Conservation (phyloP, 345 rosid genomes). For the Eucalyptus shirleyi region DNA sequence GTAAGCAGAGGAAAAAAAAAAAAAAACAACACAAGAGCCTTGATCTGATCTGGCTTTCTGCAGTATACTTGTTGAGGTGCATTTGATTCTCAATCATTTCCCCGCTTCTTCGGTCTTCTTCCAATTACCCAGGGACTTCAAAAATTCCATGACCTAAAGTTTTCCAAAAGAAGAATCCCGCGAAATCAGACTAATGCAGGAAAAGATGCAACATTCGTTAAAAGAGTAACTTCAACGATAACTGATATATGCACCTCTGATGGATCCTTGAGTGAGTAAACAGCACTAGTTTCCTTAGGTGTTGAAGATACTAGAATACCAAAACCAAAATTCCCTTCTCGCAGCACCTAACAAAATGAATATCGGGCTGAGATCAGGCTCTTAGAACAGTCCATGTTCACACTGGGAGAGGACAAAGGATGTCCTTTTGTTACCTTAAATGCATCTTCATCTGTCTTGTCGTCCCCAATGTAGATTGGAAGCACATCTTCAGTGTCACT, state of each 20-base stretch:
- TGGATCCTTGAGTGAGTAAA: constrained; percentile 71
- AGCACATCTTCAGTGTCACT: constrained; percentile 54
- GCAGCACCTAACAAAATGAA: constrained; percentile 29
- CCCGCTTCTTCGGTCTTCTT: constrained; percentile 8
- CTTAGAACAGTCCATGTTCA: neutral
- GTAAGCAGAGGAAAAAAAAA: neutral
- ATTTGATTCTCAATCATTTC: neutral
- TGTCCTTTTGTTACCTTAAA: constrained; percentile 39
- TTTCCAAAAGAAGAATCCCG: neutral
- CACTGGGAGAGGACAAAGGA: neutral
- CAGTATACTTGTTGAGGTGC: neutral
- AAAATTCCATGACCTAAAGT: constrained; percentile 77
- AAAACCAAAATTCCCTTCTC: constrained; percentile 46
- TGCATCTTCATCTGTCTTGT: constrained; percentile 86
- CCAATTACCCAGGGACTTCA: constrained; percentile 60
- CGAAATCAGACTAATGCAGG: neutral
- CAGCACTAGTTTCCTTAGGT: constrained; percentile 73
- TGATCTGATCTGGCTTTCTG: neutral
- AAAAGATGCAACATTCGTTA: neutral
- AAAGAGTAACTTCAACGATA: neutral
- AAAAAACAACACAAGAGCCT: neutral
- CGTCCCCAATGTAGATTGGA: constrained; percentile 87
- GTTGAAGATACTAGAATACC: constrained; percentile 78
- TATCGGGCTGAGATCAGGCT: neutral
- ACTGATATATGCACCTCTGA: constrained; percentile 38